A percentile compares a stretch with the other conserved stretches of the same genome.
Evolutionary conservation across 768 basidiomycete genomes (phyloP).

Genomic region (Xerocomus potaroensis): DNA sequence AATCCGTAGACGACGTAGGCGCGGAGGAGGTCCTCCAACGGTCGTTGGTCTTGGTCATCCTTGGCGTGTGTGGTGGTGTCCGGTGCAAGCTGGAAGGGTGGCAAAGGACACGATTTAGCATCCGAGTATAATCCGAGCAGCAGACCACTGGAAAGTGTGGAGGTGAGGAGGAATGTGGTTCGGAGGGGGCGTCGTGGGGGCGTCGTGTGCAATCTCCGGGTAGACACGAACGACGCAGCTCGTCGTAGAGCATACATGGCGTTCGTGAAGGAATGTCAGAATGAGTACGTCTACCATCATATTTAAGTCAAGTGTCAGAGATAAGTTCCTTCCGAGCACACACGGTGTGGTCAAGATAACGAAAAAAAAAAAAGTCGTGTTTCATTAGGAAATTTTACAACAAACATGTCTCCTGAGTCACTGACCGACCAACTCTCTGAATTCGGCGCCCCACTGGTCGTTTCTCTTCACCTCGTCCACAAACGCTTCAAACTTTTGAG

Average conservation of each 20-base stretch:
- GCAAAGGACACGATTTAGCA: slow-evolving; percentile 22
- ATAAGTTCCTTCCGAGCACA: neutral
- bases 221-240: neutral
- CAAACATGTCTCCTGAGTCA: slow-evolving; percentile 4
- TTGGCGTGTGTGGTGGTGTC: too few relatives aligned
- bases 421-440: slow-evolving; percentile 35
- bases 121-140: slow-evolving; percentile 22
- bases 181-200: slow-evolving; percentile 6
- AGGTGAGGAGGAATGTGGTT: slow-evolving; percentile 12
- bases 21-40: slow-evolving; percentile 47
- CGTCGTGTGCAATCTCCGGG: slow-evolving; percentile 7
- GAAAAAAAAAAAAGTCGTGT: too few relatives aligned
- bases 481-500: slow-evolving; percentile 67
- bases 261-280: too few relatives aligned
- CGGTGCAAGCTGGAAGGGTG: slow-evolving; percentile 20
- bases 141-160: slow-evolving; percentile 17
- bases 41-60: too few relatives aligned
- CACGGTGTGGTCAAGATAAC: too few relatives aligned
- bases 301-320: too few relatives aligned
- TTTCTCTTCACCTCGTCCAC: slow-evolving; percentile 71
- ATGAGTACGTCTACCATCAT: too few relatives aligned
- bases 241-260: slow-evolving; percentile 15
- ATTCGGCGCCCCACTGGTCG: slow-evolving; percentile 63
- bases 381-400: too few relatives aligned
- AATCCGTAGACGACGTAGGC: slow-evolving; percentile 80